Evolutionary conservation across 345 rosid genomes (phyloP).

Genomic region (Gossypium thurberi): DNA sequence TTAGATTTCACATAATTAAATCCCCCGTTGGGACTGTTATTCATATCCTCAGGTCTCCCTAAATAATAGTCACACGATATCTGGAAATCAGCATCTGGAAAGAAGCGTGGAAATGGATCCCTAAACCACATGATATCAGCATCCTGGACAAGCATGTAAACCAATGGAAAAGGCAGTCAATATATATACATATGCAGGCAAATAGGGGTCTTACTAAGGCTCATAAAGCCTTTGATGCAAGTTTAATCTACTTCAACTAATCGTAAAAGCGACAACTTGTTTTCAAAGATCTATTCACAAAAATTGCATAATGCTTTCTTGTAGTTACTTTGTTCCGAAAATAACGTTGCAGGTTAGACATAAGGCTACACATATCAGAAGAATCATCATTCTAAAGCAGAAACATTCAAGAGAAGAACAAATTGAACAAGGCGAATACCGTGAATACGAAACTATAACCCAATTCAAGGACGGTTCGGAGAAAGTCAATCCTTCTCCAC

Average conservation of each 20-base stretch:
- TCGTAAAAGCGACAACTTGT: background rate
- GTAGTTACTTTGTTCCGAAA: background rate
- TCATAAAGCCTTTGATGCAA: background rate
- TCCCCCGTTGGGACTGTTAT: slow-evolving; percentile 63
- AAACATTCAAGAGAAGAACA: background rate
- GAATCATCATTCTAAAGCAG: background rate
- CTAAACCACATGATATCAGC: slow-evolving; percentile 77
- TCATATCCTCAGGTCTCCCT: slow-evolving; percentile 33
- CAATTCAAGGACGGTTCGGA: slow-evolving; percentile 69
- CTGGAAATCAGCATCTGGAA: slow-evolving; percentile 58
- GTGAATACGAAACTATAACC: slow-evolving; percentile 87
- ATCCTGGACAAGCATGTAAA: slow-evolving; percentile 36
- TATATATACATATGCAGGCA: background rate
- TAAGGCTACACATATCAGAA: background rate
- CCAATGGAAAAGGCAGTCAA: slow-evolving; percentile 13
- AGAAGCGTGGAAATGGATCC: slow-evolving; percentile 63
- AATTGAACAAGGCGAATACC: slow-evolving; percentile 30
- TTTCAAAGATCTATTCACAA: background rate
- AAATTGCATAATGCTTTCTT: background rate
- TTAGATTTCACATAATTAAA: slow-evolving; percentile 60
- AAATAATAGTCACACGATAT: slow-evolving; percentile 63
- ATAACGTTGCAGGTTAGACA: background rate
- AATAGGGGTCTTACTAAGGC: too few relatives aligned
- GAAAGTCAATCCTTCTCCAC: slow-evolving; percentile 88
- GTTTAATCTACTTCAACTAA: background rate